Evolutionary conservation across 1,284 basidiomycete genomes (phyloP), one percentile per base, ranked within the genome.

Genomic region (Sporisorium iseilematis-ciliati): DNA sequence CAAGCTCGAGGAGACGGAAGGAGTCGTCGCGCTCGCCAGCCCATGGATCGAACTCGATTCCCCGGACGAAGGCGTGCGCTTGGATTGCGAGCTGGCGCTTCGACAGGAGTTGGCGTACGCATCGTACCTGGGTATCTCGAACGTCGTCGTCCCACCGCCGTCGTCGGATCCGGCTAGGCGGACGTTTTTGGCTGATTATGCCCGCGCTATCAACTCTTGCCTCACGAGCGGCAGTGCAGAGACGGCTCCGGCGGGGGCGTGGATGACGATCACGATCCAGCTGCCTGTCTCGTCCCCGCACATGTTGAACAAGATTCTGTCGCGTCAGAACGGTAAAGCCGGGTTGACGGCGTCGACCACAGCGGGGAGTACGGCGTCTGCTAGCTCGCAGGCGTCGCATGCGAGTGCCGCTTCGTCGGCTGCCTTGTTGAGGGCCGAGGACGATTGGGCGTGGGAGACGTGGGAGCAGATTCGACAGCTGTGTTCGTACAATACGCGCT

Each of bases 41-140:
- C 92, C 93, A 65, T 99, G 97, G 97, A 88, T 99, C 12, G 94
- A 97, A 85, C 88, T 99, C 43, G 97, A 99, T 86, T 91, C 94
- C 12, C 87, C 89, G 1, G 95, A 97, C 86, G 93, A 95, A 82
- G 95, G 95, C 87, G 92, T 99, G 65, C 90, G 97, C 49, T 93
- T 96, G 79, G 97, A 99, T 83, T 92, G 94, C 56, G 97, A 97
- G 87, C 91, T 97, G 33, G 96, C 96, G 7, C 89, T 99, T 14
- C 91, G 91, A 71, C 95, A 98, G 87, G 96, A 99, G 86, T 88
- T 97, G 14, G 89, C 93, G 1, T 97, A 96, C 81, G 95, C 95
- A 0, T 91, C 94, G 0, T 97, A 99, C 86, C 90, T 99, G 65
- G 92, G 92, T 73, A 89, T 97, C 23, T 90, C 91, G 26, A 91